Evolutionary conservation across 1,284 basidiomycete genomes (phyloP).

Genomic region (Kalmanozyma brasiliensis): DNA sequence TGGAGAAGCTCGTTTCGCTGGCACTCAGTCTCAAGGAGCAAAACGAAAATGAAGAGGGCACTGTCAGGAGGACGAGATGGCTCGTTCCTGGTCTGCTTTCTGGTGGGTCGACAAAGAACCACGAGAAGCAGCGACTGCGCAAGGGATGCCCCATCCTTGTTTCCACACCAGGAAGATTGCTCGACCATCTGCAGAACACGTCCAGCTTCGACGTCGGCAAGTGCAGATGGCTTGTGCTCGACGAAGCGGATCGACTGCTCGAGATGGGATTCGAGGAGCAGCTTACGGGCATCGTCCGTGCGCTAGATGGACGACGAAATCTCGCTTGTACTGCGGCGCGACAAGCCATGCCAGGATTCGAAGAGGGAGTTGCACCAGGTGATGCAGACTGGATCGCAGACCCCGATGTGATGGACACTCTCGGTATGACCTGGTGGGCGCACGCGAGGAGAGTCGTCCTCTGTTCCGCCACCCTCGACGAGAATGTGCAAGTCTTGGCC

Average conservation of each 20-base stretch:
- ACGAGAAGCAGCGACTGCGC: conserved; percentile 79
- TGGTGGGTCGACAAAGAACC: conserved; percentile 78
- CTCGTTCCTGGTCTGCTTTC: conserved; percentile 89
- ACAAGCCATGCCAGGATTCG: conserved; percentile 66
- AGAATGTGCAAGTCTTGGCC: conserved; percentile 92
- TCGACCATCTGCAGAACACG: conserved; percentile 84
- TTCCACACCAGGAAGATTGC: conserved; percentile 76
- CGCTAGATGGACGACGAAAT: conserved; percentile 61
- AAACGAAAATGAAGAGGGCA: conserved; percentile 71
- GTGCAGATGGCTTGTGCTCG: conserved; percentile 93
- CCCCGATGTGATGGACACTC: conserved; percentile 50
- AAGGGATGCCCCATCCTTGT: conserved; percentile 80
- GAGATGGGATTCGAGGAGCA: conserved; percentile 72
- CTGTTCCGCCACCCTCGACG: conserved; percentile 95
- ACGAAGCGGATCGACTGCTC: conserved; percentile 92
- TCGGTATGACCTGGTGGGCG: conserved; percentile 64
- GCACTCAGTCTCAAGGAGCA: conserved; percentile 75
- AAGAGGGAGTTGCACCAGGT: conserved; percentile 15
- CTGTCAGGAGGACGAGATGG: conserved; percentile 74
- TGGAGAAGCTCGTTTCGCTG: conserved; percentile 73
- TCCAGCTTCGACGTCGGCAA: conserved; percentile 89
- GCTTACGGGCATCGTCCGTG: conserved; percentile 78
- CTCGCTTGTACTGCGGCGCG: conserved; percentile 72
- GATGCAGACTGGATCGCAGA: conserved; percentile 35
- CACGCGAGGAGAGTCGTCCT: conserved; percentile 82